Base-by-base conservation (phyloP, 208 protist genomes). In the Polymyxa betae region DNA sequence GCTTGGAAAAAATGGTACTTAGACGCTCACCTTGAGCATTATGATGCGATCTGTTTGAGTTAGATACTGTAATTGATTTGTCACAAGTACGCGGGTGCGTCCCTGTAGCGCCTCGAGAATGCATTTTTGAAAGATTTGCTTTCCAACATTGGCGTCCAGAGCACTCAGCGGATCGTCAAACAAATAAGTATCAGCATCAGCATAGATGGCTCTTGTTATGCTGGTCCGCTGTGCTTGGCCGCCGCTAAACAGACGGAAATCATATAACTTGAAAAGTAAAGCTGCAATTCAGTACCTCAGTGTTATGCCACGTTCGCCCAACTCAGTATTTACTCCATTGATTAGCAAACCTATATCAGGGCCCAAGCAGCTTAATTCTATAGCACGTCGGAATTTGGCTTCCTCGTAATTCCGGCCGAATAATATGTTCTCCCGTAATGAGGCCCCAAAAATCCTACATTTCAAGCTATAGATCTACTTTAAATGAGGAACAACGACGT, bases 151-250 rank as follows among this genome's bases (percentile, higher is more conserved):
- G 24, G 91, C 89, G 88, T 93, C 92, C 38, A 93, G 88, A 68
- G 92, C 92, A 41, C 82, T 91, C 20, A 93, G 91, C 5, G 93
- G 92, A 77, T 96, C 95, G 90, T 96, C 95, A 29, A 96, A 90
- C 0, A 96, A 89, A 68, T 93, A 94, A 41, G 96, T 46, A 66
- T 96, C 93, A 0, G 82, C 0, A 52, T 91, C 68, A n/a, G 90
- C 0, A 90, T 91, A 91, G 1, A 91, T 41, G 12, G 90, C 60
- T 38, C 90, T 12, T 38, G 90, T 68, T 29, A 91, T 38, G 38
- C 90, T 91, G 0, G 90, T 46, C 1, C 90, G 90, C 16, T 88
- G 68, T 12, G 66, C 87, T 44, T 91, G 90, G 32, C 90, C 90
- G 43, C 90, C 90, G 45, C 68, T 90, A n/a, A 91, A n/a, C n/a